These are phyloP conservation scores for Lachnellula occidentalis DNA, from an alignment of 2,329 filamentous ascomycete species.

Conservation along the genomic window DNA sequence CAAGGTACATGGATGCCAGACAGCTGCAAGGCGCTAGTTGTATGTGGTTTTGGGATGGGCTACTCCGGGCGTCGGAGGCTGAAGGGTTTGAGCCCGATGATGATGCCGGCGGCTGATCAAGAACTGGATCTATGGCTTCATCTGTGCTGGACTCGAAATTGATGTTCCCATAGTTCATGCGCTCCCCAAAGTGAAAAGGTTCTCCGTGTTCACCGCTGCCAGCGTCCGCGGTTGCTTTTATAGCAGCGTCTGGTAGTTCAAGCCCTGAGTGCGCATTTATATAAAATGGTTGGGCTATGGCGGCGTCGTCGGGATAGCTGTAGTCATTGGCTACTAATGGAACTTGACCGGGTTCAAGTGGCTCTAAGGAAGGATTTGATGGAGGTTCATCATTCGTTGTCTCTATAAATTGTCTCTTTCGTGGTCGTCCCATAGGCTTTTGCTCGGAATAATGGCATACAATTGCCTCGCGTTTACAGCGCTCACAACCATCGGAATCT, in stretches of 20 bases:
- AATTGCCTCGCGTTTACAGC: slow-evolving; percentile 53
- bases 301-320: slow-evolving; percentile 6
- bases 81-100: slow-evolving; percentile 16
- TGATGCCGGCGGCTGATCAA: slow-evolving; percentile 5
- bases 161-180: slow-evolving; percentile 18
- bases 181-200: slow-evolving; percentile 21
- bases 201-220: slow-evolving; percentile 1
- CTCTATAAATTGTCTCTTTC: slow-evolving; percentile 45
- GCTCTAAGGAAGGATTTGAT: slow-evolving; percentile 1
- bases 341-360: slow-evolving; percentile 10
- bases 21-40: slow-evolving; percentile 20
- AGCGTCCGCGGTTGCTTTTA: neutral
- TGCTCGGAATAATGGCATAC: slow-evolving; percentile 57
- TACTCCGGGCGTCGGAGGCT: slow-evolving; percentile 11
- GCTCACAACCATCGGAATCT: slow-evolving; percentile 51
- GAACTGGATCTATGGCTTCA: neutral
- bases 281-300: slow-evolving; percentile 19
- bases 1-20: slow-evolving; percentile 29
- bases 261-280: slow-evolving; percentile 1
- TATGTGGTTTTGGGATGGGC: slow-evolving; percentile 1
- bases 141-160: slow-evolving; percentile 6
- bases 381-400: slow-evolving; percentile 12
- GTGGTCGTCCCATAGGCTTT: slow-evolving; percentile 61
- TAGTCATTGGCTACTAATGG: slow-evolving; percentile 13
- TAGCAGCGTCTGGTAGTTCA: too few species aligned